These are phyloP conservation scores for Begonia loranthoides DNA, from an alignment of 306 rosid genomes.

Conservation along the genomic window DNA sequence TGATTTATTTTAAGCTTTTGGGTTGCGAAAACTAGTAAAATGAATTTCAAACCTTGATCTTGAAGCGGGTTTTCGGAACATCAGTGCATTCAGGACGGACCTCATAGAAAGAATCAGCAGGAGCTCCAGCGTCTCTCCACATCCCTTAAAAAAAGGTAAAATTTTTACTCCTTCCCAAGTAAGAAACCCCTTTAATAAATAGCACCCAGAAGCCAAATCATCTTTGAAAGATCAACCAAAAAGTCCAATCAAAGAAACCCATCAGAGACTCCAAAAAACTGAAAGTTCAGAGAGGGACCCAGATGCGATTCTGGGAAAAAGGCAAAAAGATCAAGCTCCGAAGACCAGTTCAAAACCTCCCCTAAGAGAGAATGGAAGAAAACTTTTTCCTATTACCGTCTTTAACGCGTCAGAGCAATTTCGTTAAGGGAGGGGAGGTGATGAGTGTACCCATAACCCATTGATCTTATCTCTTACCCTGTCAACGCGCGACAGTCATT, in stretches of 20 bases:
- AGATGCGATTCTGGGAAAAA: not conserved
- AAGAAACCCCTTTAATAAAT: constrained; percentile 6
- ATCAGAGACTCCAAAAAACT: too few species aligned
- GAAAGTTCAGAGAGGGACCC: not conserved
- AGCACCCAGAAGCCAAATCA: constrained; percentile 26
- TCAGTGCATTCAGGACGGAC: constrained; percentile 86
- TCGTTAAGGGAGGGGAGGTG: too few species aligned
- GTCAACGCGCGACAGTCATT: too few species aligned
- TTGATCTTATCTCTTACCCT: too few species aligned
- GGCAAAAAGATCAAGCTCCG: not conserved
- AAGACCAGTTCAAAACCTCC: constrained; percentile 12
- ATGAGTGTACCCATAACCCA: too few species aligned
- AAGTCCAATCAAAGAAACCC: not conserved
- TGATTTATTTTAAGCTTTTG: too few species aligned
- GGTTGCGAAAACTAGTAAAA: too few species aligned
- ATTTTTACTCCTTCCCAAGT: constrained; percentile 2
- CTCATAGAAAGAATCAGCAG: constrained; percentile 92
- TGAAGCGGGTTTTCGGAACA: constrained; percentile 77
- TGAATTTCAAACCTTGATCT: constrained; percentile 49
- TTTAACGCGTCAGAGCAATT: too few species aligned
- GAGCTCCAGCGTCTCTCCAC: constrained; percentile 80
- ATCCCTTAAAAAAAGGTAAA: constrained; percentile 28
- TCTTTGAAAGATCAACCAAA: constrained; percentile 20
- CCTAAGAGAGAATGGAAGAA: constrained; percentile 7
- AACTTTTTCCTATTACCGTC: not conserved